These are phyloP conservation scores for Chlorophyllum brunneum DNA, from an alignment of 768 basidiomycete genomes.

Conservation along the genomic window DNA sequence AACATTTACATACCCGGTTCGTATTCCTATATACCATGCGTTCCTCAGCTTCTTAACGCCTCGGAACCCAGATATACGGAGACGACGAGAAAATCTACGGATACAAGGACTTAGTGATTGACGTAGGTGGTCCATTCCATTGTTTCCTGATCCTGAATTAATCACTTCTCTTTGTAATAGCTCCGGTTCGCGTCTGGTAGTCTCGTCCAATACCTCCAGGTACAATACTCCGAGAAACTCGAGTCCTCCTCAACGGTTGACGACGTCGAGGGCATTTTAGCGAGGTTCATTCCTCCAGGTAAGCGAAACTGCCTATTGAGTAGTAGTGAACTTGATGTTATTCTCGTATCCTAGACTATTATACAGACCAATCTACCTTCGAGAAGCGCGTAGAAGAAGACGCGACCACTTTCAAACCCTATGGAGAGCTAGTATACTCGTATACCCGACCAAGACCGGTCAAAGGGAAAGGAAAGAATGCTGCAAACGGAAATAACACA, in stretches of 20 bases:
- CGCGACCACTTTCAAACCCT: slow-evolving; percentile 71
- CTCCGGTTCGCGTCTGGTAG: slow-evolving; percentile 87
- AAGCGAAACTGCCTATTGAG: slow-evolving; percentile 14
- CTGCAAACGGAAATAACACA: slow-evolving; percentile 17
- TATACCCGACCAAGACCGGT: slow-evolving; percentile 60
- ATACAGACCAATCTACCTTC: slow-evolving; percentile 66
- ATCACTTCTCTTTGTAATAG: slow-evolving; percentile 32
- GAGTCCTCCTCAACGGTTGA: slow-evolving; percentile 68
- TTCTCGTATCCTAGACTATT: slow-evolving; percentile 53
- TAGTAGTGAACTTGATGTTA: not conserved
- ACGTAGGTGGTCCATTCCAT: slow-evolving; percentile 47
- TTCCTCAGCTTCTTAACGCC: not conserved
- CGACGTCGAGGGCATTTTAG: slow-evolving; percentile 77
- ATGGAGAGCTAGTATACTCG: slow-evolving; percentile 69
- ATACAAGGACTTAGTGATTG: slow-evolving; percentile 78
- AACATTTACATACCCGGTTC: slow-evolving; percentile 89
- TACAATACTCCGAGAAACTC: slow-evolving; percentile 67
- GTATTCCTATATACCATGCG: slow-evolving; percentile 18
- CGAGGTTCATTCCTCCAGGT: slow-evolving; percentile 77
- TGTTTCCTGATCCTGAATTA: not conserved
- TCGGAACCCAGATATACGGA: slow-evolving; percentile 73
- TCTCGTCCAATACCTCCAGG: slow-evolving; percentile 67
- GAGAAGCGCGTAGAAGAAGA: slow-evolving; percentile 70
- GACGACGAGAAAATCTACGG: slow-evolving; percentile 97
- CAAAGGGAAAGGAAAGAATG: slow-evolving; percentile 54